These are phyloP conservation scores for Endogone sp. DNA, from an alignment of 192 early-diverging fungal genomes.

Conservation along the genomic window DNA sequence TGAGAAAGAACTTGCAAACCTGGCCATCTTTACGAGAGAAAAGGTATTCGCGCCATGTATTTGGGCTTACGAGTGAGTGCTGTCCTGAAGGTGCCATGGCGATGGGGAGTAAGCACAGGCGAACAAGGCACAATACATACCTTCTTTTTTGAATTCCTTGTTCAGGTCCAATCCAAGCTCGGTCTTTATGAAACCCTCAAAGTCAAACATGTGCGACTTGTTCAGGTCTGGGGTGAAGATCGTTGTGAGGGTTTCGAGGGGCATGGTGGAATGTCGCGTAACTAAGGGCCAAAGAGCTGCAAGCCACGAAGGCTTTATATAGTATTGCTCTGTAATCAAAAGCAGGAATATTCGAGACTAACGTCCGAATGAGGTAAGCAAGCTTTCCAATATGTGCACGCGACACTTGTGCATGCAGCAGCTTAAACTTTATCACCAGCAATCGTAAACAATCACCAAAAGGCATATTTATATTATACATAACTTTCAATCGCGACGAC, in stretches of 20 bases:
- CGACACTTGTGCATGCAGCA: no score
- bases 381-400: no score
- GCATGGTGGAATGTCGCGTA: background rate
- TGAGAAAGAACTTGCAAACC: conserved; percentile 82
- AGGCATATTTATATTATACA: no score
- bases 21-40: background rate
- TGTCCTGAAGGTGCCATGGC: background rate
- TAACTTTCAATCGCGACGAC: no score
- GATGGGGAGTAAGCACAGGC: no score
- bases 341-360: background rate
- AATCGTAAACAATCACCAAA: no score
- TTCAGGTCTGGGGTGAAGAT: background rate
- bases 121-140: no score
- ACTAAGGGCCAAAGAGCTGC: background rate
- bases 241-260: background rate
- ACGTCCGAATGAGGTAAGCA: no score
- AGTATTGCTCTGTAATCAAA: no score
- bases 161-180: conserved; percentile 60
- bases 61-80: no score
- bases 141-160: conserved; percentile 40
- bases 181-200: conserved; percentile 61
- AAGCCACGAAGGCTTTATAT: background rate
- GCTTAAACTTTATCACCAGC: no score
- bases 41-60: no score
- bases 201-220: conserved; percentile 52